These are phyloP conservation scores for Ricinus communis DNA, from an alignment of 345 rosid species.

Conservation along the genomic window DNA sequence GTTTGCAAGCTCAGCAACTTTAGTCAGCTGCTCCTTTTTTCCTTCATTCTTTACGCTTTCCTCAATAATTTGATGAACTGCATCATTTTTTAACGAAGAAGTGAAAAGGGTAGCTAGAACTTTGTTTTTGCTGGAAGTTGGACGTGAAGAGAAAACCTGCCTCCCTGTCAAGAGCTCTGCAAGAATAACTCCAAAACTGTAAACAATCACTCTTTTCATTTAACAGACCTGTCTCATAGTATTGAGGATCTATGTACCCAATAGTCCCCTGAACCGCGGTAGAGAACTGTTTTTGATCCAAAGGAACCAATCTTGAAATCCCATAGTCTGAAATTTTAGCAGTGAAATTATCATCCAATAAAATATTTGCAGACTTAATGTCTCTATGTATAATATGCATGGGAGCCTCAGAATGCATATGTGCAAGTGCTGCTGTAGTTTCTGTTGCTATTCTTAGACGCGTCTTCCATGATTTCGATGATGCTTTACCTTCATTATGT, in stretches of 20 bases:
- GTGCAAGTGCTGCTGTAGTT: constrained; percentile 11
- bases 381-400: constrained; percentile 28
- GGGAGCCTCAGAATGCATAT: constrained; percentile 18
- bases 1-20: background rate
- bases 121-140: background rate
- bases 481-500: background rate
- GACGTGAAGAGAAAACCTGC: constrained; percentile 21
- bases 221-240: background rate
- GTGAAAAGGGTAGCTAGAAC: background rate
- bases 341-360: constrained; percentile 13
- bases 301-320: background rate
- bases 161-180: constrained; percentile 21
- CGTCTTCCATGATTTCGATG: constrained; percentile 13
- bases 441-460: constrained; percentile 20
- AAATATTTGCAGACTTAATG: constrained; percentile 23
- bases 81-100: background rate
- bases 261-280: constrained; percentile 23
- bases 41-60: background rate
- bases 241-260: constrained; percentile 11
- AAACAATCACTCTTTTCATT: constrained; percentile 4
- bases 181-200: background rate
- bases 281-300: background rate
- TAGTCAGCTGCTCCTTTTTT: background rate
- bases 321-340: constrained; percentile 16
- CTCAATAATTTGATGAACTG: background rate